Evolutionary conservation across 192 early-diverging fungal species (phyloP).

Genomic region (Pilaira anomala): DNA sequence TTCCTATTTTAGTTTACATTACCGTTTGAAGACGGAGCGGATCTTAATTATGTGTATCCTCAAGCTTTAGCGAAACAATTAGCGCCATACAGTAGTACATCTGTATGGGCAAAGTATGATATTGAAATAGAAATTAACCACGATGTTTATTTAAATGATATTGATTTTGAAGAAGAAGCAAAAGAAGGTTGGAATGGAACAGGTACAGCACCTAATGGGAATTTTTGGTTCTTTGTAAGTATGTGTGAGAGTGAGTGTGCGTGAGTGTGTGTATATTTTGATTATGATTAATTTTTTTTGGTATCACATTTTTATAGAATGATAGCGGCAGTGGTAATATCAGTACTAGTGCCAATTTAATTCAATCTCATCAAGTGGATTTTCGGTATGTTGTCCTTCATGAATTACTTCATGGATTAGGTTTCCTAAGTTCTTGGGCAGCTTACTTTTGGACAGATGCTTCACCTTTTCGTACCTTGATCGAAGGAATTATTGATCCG

Average conservation of each 20-base stretch:
- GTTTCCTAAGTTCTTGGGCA: slow-evolving; percentile 36
- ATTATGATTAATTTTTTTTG: neutral
- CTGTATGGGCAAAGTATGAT: slow-evolving; percentile 27
- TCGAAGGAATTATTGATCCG: slow-evolving; percentile 21
- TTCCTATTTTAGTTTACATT: slow-evolving; percentile 27
- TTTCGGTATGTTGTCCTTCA: slow-evolving; percentile 32
- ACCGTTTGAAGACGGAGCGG: slow-evolving; percentile 28
- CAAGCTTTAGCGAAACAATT: slow-evolving; percentile 38
- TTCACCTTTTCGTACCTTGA: slow-evolving; percentile 24
- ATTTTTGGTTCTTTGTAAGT: slow-evolving; percentile 32
- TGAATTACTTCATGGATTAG: slow-evolving; percentile 34
- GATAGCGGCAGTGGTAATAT: neutral
- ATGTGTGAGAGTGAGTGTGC: too few relatives aligned
- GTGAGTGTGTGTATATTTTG: too few relatives aligned
- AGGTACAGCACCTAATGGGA: slow-evolving; percentile 21
- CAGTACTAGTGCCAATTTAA: slow-evolving; percentile 18
- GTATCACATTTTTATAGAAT: neutral
- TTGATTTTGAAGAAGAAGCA: slow-evolving; percentile 10
- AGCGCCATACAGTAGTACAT: slow-evolving; percentile 20
- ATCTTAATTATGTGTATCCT: slow-evolving; percentile 35
- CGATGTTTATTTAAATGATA: slow-evolving; percentile 26
- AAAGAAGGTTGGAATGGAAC: slow-evolving; percentile 32
- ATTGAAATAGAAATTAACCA: slow-evolving; percentile 35
- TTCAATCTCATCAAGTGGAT: slow-evolving; percentile 28
- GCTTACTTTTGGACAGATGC: slow-evolving; percentile 22